Evolutionary conservation across 306 rosid genomes (phyloP).

Genomic region (Hylodesmum podocarpum): DNA sequence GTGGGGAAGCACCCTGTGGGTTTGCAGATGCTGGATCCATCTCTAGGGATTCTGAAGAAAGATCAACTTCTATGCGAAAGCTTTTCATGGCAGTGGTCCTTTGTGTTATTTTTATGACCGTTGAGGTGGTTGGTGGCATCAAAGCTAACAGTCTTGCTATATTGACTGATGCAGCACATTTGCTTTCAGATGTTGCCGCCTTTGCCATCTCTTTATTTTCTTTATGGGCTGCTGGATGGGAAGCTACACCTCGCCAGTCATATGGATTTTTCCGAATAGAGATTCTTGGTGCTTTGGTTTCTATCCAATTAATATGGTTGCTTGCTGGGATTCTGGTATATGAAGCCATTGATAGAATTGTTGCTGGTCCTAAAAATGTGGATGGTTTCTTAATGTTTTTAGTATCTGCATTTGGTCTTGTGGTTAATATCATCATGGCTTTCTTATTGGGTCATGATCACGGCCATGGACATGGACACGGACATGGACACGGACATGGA

Average conservation of each 20-base stretch:
- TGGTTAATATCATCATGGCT: slow-evolving; percentile 71
- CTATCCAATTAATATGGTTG: slow-evolving; percentile 78
- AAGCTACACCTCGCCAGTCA: slow-evolving; percentile 80
- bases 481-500: slow-evolving; percentile 44
- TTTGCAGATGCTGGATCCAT: slow-evolving; percentile 56
- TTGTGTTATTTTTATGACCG: slow-evolving; percentile 66
- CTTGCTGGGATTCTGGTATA: slow-evolving; percentile 74
- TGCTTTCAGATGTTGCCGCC: slow-evolving; percentile 78
- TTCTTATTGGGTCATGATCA: slow-evolving; percentile 74
- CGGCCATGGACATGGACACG: slow-evolving; percentile 55
- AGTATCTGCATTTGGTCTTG: slow-evolving; percentile 67
- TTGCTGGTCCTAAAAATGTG: slow-evolving; percentile 43
- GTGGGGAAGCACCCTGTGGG: slow-evolving; percentile 78
- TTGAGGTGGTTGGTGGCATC: slow-evolving; percentile 75
- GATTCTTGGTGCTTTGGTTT: slow-evolving; percentile 80
- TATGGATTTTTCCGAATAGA: slow-evolving; percentile 78
- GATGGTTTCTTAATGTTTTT: slow-evolving; percentile 68
- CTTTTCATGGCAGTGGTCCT: slow-evolving; percentile 65
- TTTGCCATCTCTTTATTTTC: slow-evolving; percentile 81
- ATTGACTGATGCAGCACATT: slow-evolving; percentile 83
- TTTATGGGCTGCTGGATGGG: slow-evolving; percentile 85
- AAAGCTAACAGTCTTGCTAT: slow-evolving; percentile 80
- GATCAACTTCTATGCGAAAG: slow-evolving; percentile 65
- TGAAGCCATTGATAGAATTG: slow-evolving; percentile 66
- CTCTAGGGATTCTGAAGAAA: slow-evolving; percentile 66